These are phyloP conservation scores for Zymoseptoria crescenta DNA, from an alignment of 2,329 filamentous ascomycete species.

Conservation along the genomic window DNA sequence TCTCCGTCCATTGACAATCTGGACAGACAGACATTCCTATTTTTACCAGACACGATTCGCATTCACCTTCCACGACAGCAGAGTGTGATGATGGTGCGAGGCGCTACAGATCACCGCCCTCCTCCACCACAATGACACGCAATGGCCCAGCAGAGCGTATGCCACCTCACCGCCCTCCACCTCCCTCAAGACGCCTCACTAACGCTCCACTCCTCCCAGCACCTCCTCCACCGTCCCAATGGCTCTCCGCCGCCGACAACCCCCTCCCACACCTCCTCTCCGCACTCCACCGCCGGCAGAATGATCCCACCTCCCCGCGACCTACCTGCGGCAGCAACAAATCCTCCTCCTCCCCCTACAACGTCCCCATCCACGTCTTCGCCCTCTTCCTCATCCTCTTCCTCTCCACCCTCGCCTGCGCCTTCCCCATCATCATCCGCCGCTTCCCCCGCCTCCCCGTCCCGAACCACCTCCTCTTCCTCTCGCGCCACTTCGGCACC, in stretches of 20 bases:
- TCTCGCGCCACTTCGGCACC: conserved; percentile 52
- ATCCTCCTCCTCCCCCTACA: conserved; percentile 37
- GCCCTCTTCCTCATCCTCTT: conserved; percentile 51
- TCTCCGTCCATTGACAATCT: background rate
- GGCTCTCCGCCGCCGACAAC: conserved; percentile 23
- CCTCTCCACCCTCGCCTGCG: conserved; percentile 51
- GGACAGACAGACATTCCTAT: background rate
- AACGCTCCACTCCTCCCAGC: background rate
- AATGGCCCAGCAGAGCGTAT: conserved; percentile 10
- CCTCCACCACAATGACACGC: conserved; percentile 9
- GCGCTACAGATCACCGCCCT: background rate
- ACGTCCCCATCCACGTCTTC: conserved; percentile 49
- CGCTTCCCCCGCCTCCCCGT: conserved; percentile 54
- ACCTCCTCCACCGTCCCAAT: background rate
- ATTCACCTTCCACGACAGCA: background rate
- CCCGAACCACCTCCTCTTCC: conserved; percentile 51
- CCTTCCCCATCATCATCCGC: conserved; percentile 53
- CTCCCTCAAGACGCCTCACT: background rate
- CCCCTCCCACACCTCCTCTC: conserved; percentile 37
- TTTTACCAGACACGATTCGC: background rate
- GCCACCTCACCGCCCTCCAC: background rate
- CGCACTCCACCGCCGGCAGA: conserved; percentile 42
- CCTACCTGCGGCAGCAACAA: conserved; percentile 47
- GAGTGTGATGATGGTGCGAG: background rate
- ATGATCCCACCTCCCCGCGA: conserved; percentile 14